Conservation (phyloP, 257 asterid genomes). For the Paulownia fortunei region DNA sequence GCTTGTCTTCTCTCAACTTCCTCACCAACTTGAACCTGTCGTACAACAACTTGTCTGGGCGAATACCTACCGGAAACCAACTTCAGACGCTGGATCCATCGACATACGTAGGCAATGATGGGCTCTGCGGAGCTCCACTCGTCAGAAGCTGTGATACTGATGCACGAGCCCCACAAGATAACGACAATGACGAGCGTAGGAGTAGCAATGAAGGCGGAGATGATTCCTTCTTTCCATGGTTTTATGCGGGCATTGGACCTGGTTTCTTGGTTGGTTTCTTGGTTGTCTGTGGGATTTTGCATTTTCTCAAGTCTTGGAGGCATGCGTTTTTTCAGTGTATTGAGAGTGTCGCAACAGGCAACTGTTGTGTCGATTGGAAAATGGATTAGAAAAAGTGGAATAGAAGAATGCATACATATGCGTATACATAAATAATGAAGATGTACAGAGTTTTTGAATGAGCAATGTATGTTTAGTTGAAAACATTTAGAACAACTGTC, state of each 20-base stretch:
- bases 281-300: conserved; percentile 30
- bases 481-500: too few relatives aligned
- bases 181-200: not conserved
- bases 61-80: conserved; percentile 34
- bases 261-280: conserved; percentile 31
- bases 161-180: not conserved
- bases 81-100: conserved; percentile 20
- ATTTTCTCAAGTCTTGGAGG: conserved; percentile 23
- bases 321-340: not conserved
- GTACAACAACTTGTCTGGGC: conserved; percentile 20
- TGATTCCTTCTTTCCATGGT: conserved; percentile 30
- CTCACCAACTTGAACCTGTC: conserved; percentile 27
- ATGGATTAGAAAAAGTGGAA: too few relatives aligned
- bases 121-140: conserved; percentile 28
- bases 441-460: too few relatives aligned
- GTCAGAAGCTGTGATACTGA: conserved; percentile 8
- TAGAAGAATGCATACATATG: too few relatives aligned
- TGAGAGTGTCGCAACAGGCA: not conserved
- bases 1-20: conserved; percentile 26
- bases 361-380: not conserved
- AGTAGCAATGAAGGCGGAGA: not conserved
- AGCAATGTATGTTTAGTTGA: too few relatives aligned
- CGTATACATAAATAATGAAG: too few relatives aligned
- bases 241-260: conserved; percentile 33
- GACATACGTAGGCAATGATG: conserved; percentile 5